Conservation (phyloP, 1,139 yeast species). For the Taphrina betulina region DNA sequence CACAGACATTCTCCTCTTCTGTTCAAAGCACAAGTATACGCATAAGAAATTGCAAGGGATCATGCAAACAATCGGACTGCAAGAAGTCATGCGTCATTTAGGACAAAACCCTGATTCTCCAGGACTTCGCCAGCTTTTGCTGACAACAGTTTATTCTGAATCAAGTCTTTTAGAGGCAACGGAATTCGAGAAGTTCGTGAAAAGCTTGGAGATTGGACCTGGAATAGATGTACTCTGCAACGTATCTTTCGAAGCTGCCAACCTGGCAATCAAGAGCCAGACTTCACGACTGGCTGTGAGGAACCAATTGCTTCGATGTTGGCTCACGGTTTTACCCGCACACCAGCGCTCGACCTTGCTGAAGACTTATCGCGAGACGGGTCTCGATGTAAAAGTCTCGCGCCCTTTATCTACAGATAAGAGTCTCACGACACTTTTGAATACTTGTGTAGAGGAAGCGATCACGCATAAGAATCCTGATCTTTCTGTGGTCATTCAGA, state of each 20-base stretch:
- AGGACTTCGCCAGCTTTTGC: too few relatives aligned
- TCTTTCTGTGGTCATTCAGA: neutral
- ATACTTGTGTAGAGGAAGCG: neutral
- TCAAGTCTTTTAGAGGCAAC: too few relatives aligned
- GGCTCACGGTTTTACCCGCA: neutral
- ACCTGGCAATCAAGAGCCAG: neutral
- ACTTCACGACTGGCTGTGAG: neutral
- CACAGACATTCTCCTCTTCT: too few relatives aligned
- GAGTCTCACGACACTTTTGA: neutral
- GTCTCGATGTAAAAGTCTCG: neutral
- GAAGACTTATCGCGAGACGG: neutral
- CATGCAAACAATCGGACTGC: too few relatives aligned
- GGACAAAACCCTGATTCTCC: too few relatives aligned
- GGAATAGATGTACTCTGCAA: neutral
- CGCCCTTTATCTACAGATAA: conserved; percentile 6
- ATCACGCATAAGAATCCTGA: neutral
- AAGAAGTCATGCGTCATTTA: too few relatives aligned
- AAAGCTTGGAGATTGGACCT: too few relatives aligned
- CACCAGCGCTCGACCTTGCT: neutral
- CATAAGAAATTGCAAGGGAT: too few relatives aligned
- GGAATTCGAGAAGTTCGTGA: too few relatives aligned
- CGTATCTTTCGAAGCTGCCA: neutral
- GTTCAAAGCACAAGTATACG: too few relatives aligned
- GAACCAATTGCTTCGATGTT: neutral
- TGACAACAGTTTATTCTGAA: too few relatives aligned